Base-by-base conservation (phyloP, 2,329 filamentous ascomycete genomes). In the Fusarium haematococcum region DNA sequence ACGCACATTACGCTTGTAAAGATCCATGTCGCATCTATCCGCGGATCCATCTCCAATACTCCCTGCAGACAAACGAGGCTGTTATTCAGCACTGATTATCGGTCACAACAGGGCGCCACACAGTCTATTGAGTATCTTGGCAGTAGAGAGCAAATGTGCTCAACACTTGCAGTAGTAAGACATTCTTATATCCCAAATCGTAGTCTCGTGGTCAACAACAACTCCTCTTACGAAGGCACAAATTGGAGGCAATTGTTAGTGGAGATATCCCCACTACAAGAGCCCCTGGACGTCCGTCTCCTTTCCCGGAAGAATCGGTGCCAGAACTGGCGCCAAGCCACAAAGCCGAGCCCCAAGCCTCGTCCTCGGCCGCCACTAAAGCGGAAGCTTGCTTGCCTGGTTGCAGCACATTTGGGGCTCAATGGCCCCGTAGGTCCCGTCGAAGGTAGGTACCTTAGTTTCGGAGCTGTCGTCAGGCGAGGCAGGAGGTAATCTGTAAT, bases 231-330 rank as follows among this genome's bases (percentile, higher is more conserved):
- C 32, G 30, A 61, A 13, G 16, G 16, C 33, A 32, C 23, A 58
- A 58, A 74, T 71, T 71, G 41, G 59, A 71, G 67, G 68, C 41
- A 54, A 32, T 27, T 56, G 63, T 39, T n/a, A 63, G 70, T 71
- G 59, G 67, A 65, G 20, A 37, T 35, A 25, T 39, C 56, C n/a
- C 35, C 50, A 56, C 50, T 35, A 16, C 20, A 50, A 37, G 27
- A 35, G 32, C 56, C 56, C 56, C 56, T 58, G 56, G 32, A 37
- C 23, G 35, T 58, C 33, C 23, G 35, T 58, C 33, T 63, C 65
- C 45, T 56, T 33, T 48, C 61, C 25, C 52, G 54, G 70, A 73
- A 59, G 59, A 71, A 71, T 60, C 59, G 37, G 27, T 25, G 56
- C 63, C 67, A 74, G 59, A 66, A 37, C 25, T 50, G 58, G 33